These are phyloP conservation scores for Tulasnella sp. DNA, from an alignment of 768 basidiomycete genomes.

Conservation along the genomic window DNA sequence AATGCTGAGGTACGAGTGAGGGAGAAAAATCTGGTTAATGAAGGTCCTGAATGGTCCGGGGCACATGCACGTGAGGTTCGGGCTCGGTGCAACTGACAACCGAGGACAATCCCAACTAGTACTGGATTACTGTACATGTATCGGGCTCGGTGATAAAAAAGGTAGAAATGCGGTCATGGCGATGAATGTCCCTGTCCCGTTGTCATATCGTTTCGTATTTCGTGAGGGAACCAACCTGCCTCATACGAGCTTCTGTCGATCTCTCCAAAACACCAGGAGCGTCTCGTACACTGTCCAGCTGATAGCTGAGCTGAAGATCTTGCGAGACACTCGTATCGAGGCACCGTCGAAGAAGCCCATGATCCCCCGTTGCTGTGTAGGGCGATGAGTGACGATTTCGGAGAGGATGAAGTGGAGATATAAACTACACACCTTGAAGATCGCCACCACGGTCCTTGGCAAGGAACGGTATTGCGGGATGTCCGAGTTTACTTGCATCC, in stretches of 20 bases:
- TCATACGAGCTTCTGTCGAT: neutral
- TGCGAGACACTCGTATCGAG: conserved; percentile 71
- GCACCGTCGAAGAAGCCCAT: conserved; percentile 79
- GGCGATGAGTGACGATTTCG: neutral
- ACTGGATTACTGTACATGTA: too few relatives aligned
- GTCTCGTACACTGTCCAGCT: conserved; percentile 19
- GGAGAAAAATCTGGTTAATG: too few relatives aligned
- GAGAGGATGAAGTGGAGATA: neutral
- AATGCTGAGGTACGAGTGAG: too few relatives aligned
- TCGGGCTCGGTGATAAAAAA: too few relatives aligned
- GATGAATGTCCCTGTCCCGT: too few relatives aligned
- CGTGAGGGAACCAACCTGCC: too few relatives aligned
- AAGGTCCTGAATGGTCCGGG: too few relatives aligned
- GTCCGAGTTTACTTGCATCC: conserved; percentile 81
- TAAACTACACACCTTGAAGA: conserved; percentile 49
- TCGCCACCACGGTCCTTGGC: conserved; percentile 47
- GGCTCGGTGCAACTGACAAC: too few relatives aligned
- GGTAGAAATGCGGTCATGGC: too few relatives aligned
- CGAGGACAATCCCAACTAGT: too few relatives aligned
- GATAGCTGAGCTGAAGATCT: conserved; percentile 36
- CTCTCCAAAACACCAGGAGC: conserved; percentile 7
- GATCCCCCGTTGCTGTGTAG: conserved; percentile 61
- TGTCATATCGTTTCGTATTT: too few relatives aligned
- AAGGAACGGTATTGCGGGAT: conserved; percentile 60
- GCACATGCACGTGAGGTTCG: too few relatives aligned